Percentiles rank a stretch among this genome's conserved stretches.
These are phyloP conservation scores for Daphne laureola DNA, from an alignment of 441 rosid species.

Conservation along the genomic window DNA sequence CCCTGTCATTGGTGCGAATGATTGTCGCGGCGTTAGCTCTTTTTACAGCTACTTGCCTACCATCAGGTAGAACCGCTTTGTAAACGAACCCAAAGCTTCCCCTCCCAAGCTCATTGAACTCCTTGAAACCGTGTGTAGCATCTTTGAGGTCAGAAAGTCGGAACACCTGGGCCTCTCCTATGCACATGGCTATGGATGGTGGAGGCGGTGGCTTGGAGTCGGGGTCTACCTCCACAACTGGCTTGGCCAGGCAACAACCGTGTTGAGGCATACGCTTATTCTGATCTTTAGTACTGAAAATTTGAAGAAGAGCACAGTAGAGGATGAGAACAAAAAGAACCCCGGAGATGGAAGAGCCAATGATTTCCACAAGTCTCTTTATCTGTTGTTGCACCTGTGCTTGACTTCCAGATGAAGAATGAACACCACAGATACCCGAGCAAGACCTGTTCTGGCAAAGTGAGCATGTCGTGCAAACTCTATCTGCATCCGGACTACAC, in stretches of 20 bases:
- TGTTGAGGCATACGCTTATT: slow-evolving; percentile 21
- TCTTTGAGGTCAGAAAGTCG: slow-evolving; percentile 40
- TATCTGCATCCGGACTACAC: slow-evolving; percentile 47
- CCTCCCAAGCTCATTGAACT: slow-evolving; percentile 48
- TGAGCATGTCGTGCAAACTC: slow-evolving; percentile 71
- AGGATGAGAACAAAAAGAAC: slow-evolving; percentile 26
- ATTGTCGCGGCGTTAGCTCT: slow-evolving; percentile 58
- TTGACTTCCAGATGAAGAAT: slow-evolving; percentile 1
- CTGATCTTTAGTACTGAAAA: slow-evolving; percentile 20
- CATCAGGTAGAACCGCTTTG: slow-evolving; percentile 52
- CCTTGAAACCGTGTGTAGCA: slow-evolving; percentile 45
- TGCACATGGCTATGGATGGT: slow-evolving; percentile 19
- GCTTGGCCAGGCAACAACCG: slow-evolving; percentile 26
- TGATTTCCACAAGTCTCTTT: slow-evolving; percentile 24
- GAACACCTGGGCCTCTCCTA: slow-evolving; percentile 34
- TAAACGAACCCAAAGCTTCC: slow-evolving; percentile 71
- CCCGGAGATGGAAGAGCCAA: slow-evolving; percentile 32
- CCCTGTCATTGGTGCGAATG: slow-evolving; percentile 44
- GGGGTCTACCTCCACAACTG: slow-evolving; percentile 31
- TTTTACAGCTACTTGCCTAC: slow-evolving; percentile 52
- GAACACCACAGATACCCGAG: slow-evolving; percentile 38
- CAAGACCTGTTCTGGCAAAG: slow-evolving; percentile 82
- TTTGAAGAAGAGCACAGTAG: slow-evolving; percentile 23
- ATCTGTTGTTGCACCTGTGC: slow-evolving; percentile 26
- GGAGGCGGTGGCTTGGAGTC: slow-evolving; percentile 20